Base-by-base conservation (phyloP, 805 yeast species). In the Priceomyces medius region DNA sequence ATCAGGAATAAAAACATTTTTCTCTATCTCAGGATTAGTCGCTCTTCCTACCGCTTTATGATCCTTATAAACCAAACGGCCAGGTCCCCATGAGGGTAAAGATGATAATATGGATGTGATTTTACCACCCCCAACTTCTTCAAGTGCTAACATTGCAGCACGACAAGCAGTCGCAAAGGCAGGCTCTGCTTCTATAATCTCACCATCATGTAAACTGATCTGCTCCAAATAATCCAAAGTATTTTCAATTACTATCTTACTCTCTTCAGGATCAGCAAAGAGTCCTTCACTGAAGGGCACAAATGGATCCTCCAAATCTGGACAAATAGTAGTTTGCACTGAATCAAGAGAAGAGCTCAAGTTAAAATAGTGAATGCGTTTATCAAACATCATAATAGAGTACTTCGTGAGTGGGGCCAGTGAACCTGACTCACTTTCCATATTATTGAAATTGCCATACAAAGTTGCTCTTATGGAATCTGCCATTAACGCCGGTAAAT, bases 61-160 rank as follows among this genome's bases (percentile, higher is more conserved):
- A 18, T 67, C 66, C 50, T 73, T 78, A 41, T 62, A 64, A n/a
- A 68, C 64, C 40, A 84, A 70, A 7, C 75, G 69, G 3, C 97
- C 97, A 0, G 88, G 83, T 0, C 96, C 96, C 74, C 80, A 74
- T 1, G 87, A 75, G 5, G 99, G 97, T 29, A 88, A 60, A 2
- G 81, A 66, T 2, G 87, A 74, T 31, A 90, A 63, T 3, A 85
- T 61, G 0, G 86, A 75, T 17, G 84, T 76, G 24, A 91, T 81
- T 51, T 90, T 86, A 45, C 98, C 99, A 46, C 93, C 93, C 7
- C 93, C 96, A 24, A 73, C 74, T 17, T 66, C 62, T 33, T 73
- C 73, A 20, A 89, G 66, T 5, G 88, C 81, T 39, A 77, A 56
- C 50, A 73, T 65, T 0, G 95, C 91, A 2, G 83, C 80, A 41